phyloP scores from a whole-genome alignment of 2,329 filamentous ascomycete species.

The Fusarium chaquense region DNA sequence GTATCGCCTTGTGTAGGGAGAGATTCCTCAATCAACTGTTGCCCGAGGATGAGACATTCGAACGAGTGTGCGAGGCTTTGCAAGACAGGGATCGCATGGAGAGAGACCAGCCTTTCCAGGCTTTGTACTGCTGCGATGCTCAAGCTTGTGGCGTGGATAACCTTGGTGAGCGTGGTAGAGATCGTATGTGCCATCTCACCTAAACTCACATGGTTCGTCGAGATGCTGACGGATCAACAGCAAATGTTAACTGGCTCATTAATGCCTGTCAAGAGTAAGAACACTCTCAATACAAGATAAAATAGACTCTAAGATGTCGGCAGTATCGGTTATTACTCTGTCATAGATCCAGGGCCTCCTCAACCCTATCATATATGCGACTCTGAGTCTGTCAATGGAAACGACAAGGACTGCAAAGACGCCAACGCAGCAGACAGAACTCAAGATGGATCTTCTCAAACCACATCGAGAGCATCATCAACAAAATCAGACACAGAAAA shows the following conservation, averaged over 20 bases:
- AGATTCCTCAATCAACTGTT: conserved; percentile 50
- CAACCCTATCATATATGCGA: conserved; percentile 41
- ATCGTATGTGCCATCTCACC: conserved; percentile 54
- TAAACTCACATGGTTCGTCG: not conserved
- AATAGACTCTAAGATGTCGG: conserved; percentile 15
- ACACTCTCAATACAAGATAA: not conserved
- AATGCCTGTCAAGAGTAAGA: conserved; percentile 64
- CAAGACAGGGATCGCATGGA: conserved; percentile 44
- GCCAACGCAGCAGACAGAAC: conserved; percentile 1
- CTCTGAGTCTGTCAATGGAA: conserved; percentile 15
- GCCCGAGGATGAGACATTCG: conserved; percentile 49
- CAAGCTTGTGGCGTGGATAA: conserved; percentile 62
- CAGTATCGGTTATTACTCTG: conserved; percentile 46
- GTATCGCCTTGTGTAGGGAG: conserved; percentile 52
- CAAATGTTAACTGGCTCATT: conserved; percentile 64
- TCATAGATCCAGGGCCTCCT: conserved; percentile 48
- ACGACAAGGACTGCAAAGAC: conserved; percentile 30
- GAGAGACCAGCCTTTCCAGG: conserved; percentile 53
- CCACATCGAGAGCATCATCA: not conserved
- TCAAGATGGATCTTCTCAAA: conserved; percentile 6
- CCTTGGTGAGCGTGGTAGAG: conserved; percentile 52
- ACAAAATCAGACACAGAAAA: not conserved
- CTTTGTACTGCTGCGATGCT: conserved; percentile 65
- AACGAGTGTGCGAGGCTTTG: conserved; percentile 50
- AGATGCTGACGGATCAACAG: conserved; percentile 50